phyloP scores from a whole-genome alignment of 768 basidiomycete genomes.

The Trametes punicea region DNA sequence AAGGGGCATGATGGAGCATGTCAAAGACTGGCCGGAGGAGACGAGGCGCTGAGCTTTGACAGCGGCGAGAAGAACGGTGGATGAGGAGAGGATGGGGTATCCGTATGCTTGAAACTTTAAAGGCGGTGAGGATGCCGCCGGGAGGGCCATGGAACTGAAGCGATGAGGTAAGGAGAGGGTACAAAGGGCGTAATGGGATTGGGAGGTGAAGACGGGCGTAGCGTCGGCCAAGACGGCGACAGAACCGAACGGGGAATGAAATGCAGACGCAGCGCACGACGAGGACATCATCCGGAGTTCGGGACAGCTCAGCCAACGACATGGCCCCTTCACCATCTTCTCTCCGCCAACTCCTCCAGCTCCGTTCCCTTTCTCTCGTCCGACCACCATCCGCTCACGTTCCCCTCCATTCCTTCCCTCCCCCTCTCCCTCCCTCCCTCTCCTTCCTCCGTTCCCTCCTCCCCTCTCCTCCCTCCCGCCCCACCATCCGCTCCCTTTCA shows the following conservation, averaged over 20 bases:
- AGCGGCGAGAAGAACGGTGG: too few species aligned
- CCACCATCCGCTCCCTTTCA: background rate
- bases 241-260: background rate
- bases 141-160: background rate
- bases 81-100: too few species aligned
- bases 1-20: background rate
- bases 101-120: too few species aligned
- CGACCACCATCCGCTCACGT: background rate
- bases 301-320: background rate
- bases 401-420: conserved; percentile 14
- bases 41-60: too few species aligned
- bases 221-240: conserved; percentile 1
- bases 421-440: conserved; percentile 1
- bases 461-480: background rate
- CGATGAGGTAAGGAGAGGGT: background rate
- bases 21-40: background rate
- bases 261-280: background rate
- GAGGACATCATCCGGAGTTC: conserved; percentile 11
- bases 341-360: too few species aligned
- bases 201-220: background rate
- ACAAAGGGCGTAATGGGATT: background rate
- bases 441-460: background rate
- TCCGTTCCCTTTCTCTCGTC: conserved; percentile 3
- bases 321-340: background rate
- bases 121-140: background rate